Conservation (phyloP, 2,329 filamentous ascomycete genomes). For the Diplodia scrobiculata region DNA sequence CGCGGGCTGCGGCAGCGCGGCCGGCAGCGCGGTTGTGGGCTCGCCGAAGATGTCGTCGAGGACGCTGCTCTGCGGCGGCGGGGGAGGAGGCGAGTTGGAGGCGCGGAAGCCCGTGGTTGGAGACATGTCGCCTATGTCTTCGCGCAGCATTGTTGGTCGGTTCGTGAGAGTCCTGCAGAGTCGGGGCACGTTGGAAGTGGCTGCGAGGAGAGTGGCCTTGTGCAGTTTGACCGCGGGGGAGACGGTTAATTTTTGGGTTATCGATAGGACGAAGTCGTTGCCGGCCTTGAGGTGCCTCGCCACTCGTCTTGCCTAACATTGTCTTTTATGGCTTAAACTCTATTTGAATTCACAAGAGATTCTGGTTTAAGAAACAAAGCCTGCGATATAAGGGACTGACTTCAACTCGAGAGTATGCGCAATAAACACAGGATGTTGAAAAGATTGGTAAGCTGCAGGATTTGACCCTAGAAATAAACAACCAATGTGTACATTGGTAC, state of each 20-base stretch:
- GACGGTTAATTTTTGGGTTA: background rate
- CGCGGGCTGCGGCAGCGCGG: background rate
- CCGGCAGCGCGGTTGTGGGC: slow-evolving; percentile 28
- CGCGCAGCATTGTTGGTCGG: slow-evolving; percentile 21
- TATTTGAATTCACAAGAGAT: too few relatives aligned
- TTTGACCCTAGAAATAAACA: too few relatives aligned
- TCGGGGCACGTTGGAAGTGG: background rate
- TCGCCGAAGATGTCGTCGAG: slow-evolving; percentile 30
- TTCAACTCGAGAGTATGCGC: too few relatives aligned
- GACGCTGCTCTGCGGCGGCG: slow-evolving; percentile 8
- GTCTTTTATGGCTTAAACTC: too few relatives aligned
- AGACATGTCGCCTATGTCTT: slow-evolving; percentile 17
- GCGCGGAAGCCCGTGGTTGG: slow-evolving; percentile 23
- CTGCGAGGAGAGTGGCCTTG: background rate
- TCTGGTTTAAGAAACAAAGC: too few relatives aligned
- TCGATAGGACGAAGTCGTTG: slow-evolving; percentile 2
- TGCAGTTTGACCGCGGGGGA: background rate
- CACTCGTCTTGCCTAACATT: background rate
- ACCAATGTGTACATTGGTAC: background rate
- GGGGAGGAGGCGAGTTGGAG: slow-evolving; percentile 6
- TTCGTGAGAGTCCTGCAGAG: background rate
- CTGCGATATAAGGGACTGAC: too few relatives aligned
- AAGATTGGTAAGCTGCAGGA: too few relatives aligned
- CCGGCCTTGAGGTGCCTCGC: background rate
- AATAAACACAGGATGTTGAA: too few relatives aligned